Percentiles rank a stretch among this genome's conserved stretches.
Evolutionary conservation across 2,329 filamentous ascomycete species (phyloP).

Genomic region (Cercospora nicotianae): DNA sequence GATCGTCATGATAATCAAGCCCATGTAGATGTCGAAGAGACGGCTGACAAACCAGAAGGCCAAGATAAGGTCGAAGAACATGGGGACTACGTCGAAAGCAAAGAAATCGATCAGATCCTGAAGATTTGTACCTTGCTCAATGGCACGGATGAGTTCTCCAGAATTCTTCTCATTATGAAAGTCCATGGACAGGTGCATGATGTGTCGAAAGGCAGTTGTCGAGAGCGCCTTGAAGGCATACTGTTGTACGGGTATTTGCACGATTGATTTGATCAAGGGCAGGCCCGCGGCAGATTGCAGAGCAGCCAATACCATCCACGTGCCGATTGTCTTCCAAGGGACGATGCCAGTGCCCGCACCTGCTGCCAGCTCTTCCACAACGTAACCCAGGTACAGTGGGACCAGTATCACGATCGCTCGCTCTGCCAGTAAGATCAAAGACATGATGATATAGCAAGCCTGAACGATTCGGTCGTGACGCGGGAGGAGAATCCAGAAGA

Average conservation of each 20-base stretch:
- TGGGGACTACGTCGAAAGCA: constrained; percentile 61
- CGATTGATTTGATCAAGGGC: constrained; percentile 50
- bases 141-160: constrained; percentile 63
- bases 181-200: constrained; percentile 69
- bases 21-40: constrained; percentile 64
- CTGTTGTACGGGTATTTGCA: constrained; percentile 58
- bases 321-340: constrained; percentile 55
- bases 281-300: constrained; percentile 56
- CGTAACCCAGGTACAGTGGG: constrained; percentile 77
- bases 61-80: constrained; percentile 61
- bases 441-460: constrained; percentile 65
- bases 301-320: constrained; percentile 54
- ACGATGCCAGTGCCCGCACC: constrained; percentile 47
- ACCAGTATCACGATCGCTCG: constrained; percentile 75
- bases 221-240: constrained; percentile 60
- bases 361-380: constrained; percentile 67
- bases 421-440: constrained; percentile 65
- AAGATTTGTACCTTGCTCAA: constrained; percentile 63
- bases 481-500: constrained; percentile 79
- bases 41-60: constrained; percentile 62
- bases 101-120: constrained; percentile 61
- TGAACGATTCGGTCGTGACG: constrained; percentile 66
- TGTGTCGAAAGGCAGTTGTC: constrained; percentile 63
- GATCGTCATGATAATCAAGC: constrained; percentile 50
- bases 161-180: constrained; percentile 68